Conservation (phyloP, 2,329 filamentous ascomycete species). For the Sclerotinia spermophila region DNA sequence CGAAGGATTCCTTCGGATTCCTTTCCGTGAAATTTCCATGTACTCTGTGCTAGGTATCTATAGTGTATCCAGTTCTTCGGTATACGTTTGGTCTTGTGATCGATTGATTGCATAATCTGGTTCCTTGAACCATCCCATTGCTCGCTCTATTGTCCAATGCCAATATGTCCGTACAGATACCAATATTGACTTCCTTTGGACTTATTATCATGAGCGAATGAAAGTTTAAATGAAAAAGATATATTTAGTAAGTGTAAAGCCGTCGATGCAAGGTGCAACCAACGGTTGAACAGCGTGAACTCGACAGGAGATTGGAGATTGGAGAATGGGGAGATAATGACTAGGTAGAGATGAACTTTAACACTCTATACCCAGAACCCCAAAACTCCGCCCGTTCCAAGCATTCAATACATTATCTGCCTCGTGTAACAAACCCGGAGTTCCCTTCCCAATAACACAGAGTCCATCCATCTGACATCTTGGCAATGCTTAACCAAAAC, state of each 20-base stretch:
- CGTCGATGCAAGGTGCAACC: not conserved
- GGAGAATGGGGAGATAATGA: not conserved
- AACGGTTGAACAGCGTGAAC: not conserved
- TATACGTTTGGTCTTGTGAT: not conserved
- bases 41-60: not conserved
- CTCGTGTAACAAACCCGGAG: not conserved
- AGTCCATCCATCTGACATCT: not conserved
- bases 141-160: not conserved
- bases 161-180: too few relatives aligned
- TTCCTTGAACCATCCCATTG: not conserved
- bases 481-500: not conserved
- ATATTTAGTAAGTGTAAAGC: not conserved
- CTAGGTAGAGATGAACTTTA: not conserved
- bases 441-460: not conserved
- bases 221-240: not conserved
- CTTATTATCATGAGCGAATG: not conserved
- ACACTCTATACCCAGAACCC: not conserved
- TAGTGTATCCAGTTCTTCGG: slow-evolving; percentile 8
- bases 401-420: too few relatives aligned
- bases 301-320: not conserved
- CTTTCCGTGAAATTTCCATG: not conserved
- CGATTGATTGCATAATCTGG: not conserved
- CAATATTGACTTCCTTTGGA: not conserved
- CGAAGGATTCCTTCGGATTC: slow-evolving; percentile 1
- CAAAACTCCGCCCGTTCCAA: not conserved